phyloP scores from a whole-genome alignment of 306 rosid genomes.

The Fragaria nilgerrensis region DNA sequence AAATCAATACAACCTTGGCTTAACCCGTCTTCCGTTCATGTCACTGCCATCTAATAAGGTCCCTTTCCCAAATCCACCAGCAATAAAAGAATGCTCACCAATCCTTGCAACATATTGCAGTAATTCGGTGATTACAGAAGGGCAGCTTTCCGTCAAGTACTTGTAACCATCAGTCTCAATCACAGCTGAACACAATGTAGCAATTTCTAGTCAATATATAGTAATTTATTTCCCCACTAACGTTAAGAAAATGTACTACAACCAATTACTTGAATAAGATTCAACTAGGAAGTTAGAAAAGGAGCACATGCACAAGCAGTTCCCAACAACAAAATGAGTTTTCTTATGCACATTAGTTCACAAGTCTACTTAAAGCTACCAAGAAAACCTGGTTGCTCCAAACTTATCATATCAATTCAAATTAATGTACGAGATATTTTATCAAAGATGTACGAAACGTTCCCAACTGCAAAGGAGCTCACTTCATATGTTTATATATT shows the following conservation, averaged over 20 bases:
- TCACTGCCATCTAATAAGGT: constrained; percentile 59
- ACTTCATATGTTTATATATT: not conserved
- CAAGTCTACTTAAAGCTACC: not conserved
- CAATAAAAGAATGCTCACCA: constrained; percentile 43
- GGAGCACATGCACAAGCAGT: not conserved
- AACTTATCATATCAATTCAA: not conserved
- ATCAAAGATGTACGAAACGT: not conserved
- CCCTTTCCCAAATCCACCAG: constrained; percentile 33
- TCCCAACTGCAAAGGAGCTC: not conserved
- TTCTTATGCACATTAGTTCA: not conserved
- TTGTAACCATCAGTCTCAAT: constrained; percentile 84
- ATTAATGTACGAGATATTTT: not conserved
- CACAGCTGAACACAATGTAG: constrained; percentile 62
- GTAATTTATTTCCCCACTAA: not conserved
- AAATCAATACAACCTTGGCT: constrained; percentile 55
- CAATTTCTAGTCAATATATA: not conserved
- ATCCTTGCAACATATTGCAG: constrained; percentile 50
- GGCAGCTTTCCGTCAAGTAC: constrained; percentile 76
- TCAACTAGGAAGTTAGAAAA: not conserved
- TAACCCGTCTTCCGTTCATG: constrained; percentile 75
- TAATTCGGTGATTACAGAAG: constrained; percentile 59
- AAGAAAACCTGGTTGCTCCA: not conserved
- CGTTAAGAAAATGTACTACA: not conserved
- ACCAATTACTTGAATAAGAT: not conserved
- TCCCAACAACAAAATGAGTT: not conserved